These are phyloP conservation scores for Protomyces gravidus DNA, from an alignment of 1,139 yeast species.

Conservation along the genomic window DNA sequence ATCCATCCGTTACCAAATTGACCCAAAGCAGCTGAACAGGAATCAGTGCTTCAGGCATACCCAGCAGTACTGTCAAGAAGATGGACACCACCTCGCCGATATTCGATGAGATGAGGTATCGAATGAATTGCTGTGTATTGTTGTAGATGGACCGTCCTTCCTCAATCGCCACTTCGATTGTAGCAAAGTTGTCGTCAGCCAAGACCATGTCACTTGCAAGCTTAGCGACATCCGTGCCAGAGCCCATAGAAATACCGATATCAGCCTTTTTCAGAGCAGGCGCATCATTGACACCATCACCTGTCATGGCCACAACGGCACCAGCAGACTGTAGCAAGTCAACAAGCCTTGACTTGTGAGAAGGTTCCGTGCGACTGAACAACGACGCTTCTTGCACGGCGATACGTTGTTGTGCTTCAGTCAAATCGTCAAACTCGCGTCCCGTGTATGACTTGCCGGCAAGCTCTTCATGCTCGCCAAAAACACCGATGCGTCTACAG, in stretches of 20 bases:
- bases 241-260: slow-evolving; percentile 46
- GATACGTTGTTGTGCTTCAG: slow-evolving; percentile 34
- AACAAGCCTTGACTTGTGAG: slow-evolving; percentile 51
- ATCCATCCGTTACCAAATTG: slow-evolving; percentile 41
- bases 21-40: slow-evolving; percentile 43
- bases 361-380: slow-evolving; percentile 55
- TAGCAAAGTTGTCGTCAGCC: slow-evolving; percentile 49
- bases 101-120: slow-evolving; percentile 50
- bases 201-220: slow-evolving; percentile 57
- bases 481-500: slow-evolving; percentile 52
- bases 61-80: slow-evolving; percentile 40
- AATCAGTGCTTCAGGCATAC: slow-evolving; percentile 41
- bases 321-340: slow-evolving; percentile 50
- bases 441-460: slow-evolving; percentile 49
- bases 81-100: slow-evolving; percentile 49
- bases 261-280: slow-evolving; percentile 46
- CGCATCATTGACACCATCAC: slow-evolving; percentile 47
- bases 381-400: slow-evolving; percentile 39
- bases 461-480: slow-evolving; percentile 46
- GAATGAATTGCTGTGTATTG: slow-evolving; percentile 50
- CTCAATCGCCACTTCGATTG: slow-evolving; percentile 52
- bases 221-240: slow-evolving; percentile 56
- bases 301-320: slow-evolving; percentile 47
- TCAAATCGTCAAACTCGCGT: slow-evolving; percentile 44
- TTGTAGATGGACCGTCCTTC: slow-evolving; percentile 51